Evolutionary conservation across 2,329 filamentous ascomycete species (phyloP).

Genomic region (Diaporthe humulicola): DNA sequence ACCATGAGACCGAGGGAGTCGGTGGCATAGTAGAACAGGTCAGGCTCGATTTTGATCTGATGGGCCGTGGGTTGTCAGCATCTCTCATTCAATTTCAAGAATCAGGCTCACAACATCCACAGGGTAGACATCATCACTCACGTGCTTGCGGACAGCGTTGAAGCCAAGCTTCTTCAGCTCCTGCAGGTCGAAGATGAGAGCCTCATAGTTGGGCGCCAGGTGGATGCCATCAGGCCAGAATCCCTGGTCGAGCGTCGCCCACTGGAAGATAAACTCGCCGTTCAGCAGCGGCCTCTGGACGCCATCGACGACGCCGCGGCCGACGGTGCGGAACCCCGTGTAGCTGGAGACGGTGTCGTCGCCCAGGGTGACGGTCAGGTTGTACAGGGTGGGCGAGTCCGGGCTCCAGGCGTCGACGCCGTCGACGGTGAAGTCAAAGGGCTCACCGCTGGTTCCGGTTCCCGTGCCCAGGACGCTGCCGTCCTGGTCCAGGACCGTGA

Average conservation of each 20-base stretch:
- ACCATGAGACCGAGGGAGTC: conserved; percentile 76
- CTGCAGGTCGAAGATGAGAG: conserved; percentile 76
- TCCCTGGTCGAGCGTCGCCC: conserved; percentile 78
- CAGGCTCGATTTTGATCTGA: conserved; percentile 75
- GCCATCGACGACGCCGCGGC: conserved; percentile 67
- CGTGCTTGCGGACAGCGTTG: conserved; percentile 80
- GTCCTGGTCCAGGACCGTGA: conserved; percentile 52
- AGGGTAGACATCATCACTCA: conserved; percentile 50
- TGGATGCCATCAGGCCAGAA: conserved; percentile 80
- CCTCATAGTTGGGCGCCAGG: conserved; percentile 73
- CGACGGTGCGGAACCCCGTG: conserved; percentile 77
- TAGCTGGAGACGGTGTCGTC: conserved; percentile 72
- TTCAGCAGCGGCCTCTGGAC: conserved; percentile 74
- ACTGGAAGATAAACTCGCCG: conserved; percentile 76
- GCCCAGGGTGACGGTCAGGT: conserved; percentile 67
- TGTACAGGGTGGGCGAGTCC: conserved; percentile 72
- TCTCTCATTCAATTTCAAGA: background rate
- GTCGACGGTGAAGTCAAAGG: conserved; percentile 68
- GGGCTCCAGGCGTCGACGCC: conserved; percentile 75
- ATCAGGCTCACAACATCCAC: background rate
- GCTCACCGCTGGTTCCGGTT: conserved; percentile 59
- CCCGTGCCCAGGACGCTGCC: conserved; percentile 59
- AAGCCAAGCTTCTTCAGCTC: conserved; percentile 75
- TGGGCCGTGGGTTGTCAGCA: background rate
- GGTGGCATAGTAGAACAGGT: conserved; percentile 76